phyloP scores from a whole-genome alignment of 225 moss, liverwort and hornwort species.

The Thuidium tamariscinum region DNA sequence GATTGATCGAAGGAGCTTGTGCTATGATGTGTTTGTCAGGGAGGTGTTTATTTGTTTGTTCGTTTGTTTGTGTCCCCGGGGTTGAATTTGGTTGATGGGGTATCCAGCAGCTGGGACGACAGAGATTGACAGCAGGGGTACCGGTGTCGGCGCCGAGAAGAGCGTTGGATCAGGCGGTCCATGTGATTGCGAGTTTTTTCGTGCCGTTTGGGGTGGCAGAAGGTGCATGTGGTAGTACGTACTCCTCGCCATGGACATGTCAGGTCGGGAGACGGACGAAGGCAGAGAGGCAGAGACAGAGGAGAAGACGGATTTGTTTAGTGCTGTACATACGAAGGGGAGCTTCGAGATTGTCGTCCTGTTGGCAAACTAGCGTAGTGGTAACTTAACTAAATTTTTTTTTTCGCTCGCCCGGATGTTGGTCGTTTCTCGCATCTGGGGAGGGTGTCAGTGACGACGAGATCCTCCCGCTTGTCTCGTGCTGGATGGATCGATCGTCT shows the following conservation, averaged over 20 bases:
- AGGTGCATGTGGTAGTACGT: not conserved
- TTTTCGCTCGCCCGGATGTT: not conserved
- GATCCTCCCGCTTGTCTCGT: not conserved
- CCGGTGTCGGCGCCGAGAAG: not conserved
- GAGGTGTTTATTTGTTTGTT: not conserved
- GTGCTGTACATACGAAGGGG: not conserved
- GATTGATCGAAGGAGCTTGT: not conserved
- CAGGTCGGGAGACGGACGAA: not conserved
- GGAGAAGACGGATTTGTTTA: not conserved
- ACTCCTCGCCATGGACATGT: conserved; percentile 1
- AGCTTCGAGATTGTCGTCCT: not conserved
- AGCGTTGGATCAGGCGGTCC: not conserved
- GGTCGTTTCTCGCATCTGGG: not conserved
- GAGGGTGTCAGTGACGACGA: not conserved
- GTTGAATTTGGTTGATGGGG: not conserved
- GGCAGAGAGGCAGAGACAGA: not conserved
- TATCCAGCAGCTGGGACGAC: too few species aligned
- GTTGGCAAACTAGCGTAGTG: too few species aligned
- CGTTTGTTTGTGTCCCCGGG: not conserved
- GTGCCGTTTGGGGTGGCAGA: conserved; percentile 16
- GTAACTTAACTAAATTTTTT: not conserved
- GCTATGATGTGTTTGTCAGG: not conserved
- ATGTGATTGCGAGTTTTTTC: not conserved
- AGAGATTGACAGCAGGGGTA: not conserved
- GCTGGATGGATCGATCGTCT: not conserved